Evolutionary conservation across 768 basidiomycete genomes (phyloP), one percentile per base, ranked within the genome.

Genomic region (Russula sp.): DNA sequence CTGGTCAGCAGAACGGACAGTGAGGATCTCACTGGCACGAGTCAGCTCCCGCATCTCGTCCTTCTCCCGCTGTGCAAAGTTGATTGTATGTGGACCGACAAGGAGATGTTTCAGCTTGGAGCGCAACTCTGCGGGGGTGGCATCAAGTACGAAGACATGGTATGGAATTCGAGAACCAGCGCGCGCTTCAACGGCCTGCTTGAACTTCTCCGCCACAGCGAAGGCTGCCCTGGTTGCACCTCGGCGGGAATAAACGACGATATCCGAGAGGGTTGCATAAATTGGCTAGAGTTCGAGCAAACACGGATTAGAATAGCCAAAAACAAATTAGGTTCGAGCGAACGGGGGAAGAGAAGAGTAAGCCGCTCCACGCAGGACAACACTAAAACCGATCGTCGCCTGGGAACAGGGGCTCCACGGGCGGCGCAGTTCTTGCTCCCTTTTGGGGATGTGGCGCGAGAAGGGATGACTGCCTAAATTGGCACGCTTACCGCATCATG

Each of bases 41-140:
- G 93, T 96, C 58, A 95, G 75, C 69, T 90, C 88, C 13, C 88
- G 78, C 90, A 94, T 95, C 76, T 95, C 93, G 63, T 91, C 89
- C 73, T 83, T 83, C 75, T 96, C 93, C 38, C 90, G 79, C 69
- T 84, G 81, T 14, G 89, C 85, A 72, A 94, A 93, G 70, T 91
- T 83, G 70, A 92, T 81, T 35, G 86, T 88, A 70, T 78, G 80
- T 9, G 78, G 72, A 39, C 79, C 76, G 72, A 81, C 78, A 71
- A 85, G 76, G 55, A 85, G 75, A 69, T 85, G 79, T 43, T 78
- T 77, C 53, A 84, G 70, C 41, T 73, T 74, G 54, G 67, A 69
- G 56, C 73, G 71, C 69, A 84, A 73, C 65, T 78, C 75, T 2
- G 76, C 75, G 36, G 78, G 76, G 11, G 74, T 73, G 51, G 86